A percentile compares a stretch with the other conserved stretches of the same genome.
Evolutionary conservation across 1,284 basidiomycete species (phyloP).

Genomic region (Calocybe gambosa): DNA sequence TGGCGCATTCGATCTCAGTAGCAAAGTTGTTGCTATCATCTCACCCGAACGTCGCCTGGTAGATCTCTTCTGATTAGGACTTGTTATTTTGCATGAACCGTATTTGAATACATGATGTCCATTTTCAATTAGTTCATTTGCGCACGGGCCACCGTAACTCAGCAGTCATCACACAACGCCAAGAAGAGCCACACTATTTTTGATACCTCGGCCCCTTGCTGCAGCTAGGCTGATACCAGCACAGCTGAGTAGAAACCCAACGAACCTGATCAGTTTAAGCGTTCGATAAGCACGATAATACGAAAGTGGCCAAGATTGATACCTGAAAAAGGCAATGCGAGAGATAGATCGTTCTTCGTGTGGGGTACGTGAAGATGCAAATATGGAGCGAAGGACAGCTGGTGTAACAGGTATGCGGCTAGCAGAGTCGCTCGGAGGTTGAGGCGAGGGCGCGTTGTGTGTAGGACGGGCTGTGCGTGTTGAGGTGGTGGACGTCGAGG

Average conservation of each 20-base stretch:
- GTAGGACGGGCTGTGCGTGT: slow-evolving; percentile 30
- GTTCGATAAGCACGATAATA: slow-evolving; percentile 4
- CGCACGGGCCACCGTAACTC: neutral
- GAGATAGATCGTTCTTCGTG: slow-evolving; percentile 77
- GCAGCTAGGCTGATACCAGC: slow-evolving; percentile 70
- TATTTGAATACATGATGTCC: slow-evolving; percentile 32
- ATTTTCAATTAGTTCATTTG: slow-evolving; percentile 10
- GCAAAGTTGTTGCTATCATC: slow-evolving; percentile 58
- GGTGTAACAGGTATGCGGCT: slow-evolving; percentile 76
- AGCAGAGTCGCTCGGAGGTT: slow-evolving; percentile 28
- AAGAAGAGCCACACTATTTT: slow-evolving; percentile 53
- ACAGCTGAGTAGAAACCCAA: slow-evolving; percentile 75
- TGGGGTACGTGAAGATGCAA: slow-evolving; percentile 72
- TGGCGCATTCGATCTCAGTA: slow-evolving; percentile 50
- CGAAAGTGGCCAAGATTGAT: neutral
- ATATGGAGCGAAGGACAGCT: slow-evolving; percentile 71
- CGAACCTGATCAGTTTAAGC: slow-evolving; percentile 45
- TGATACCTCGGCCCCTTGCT: slow-evolving; percentile 60
- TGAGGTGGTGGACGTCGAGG: slow-evolving; percentile 36
- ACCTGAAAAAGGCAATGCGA: slow-evolving; percentile 79
- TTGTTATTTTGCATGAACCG: slow-evolving; percentile 1
- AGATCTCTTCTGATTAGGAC: slow-evolving; percentile 35
- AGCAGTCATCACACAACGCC: slow-evolving; percentile 36
- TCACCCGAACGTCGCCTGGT: slow-evolving; percentile 43
- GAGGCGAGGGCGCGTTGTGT: slow-evolving; percentile 25